Evolutionary conservation across 768 basidiomycete species (phyloP).

Genomic region (Pisolithus tinctorius): DNA sequence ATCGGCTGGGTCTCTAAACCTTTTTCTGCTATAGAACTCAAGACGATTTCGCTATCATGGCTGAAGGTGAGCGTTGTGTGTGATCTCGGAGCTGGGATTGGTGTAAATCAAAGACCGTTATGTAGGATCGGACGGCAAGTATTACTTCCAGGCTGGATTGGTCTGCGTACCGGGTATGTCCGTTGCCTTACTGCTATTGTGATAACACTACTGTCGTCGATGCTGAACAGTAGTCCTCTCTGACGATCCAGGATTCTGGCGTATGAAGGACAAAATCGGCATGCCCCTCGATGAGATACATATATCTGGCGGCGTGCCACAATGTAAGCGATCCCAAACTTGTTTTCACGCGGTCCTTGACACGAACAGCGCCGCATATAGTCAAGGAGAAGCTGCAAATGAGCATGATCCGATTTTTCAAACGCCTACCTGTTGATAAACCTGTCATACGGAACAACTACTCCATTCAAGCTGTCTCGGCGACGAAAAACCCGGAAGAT

Average conservation of each 20-base stretch:
- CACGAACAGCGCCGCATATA: conserved; percentile 13
- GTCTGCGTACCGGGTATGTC: too few relatives aligned
- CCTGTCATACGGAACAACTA: conserved; percentile 74
- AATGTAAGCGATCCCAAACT: too few relatives aligned
- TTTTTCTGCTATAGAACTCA: conserved; percentile 39
- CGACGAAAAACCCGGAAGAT: conserved; percentile 43
- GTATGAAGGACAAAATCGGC: conserved; percentile 76
- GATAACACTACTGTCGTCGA: conserved; percentile 9
- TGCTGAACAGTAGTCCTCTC: too few relatives aligned
- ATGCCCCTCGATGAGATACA: conserved; percentile 70
- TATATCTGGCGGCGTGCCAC: conserved; percentile 17
- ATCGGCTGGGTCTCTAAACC: too few relatives aligned
- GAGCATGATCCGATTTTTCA: conserved; percentile 69
- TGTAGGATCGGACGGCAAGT: too few relatives aligned
- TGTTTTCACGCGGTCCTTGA: too few relatives aligned
- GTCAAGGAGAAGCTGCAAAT: conserved; percentile 57
- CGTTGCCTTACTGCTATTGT: not conserved
- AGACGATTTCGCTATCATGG: conserved; percentile 56
- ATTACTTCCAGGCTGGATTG: too few relatives aligned
- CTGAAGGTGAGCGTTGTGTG: conserved; percentile 38
- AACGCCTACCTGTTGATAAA: conserved; percentile 57
- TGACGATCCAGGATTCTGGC: conserved; percentile 65
- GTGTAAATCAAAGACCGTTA: too few relatives aligned
- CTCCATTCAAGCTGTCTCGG: conserved; percentile 35
- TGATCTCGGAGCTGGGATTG: not conserved